These are phyloP conservation scores for Cercophora newfieldiana DNA, from an alignment of 495 filamentous ascomycete genomes.

Conservation along the genomic window DNA sequence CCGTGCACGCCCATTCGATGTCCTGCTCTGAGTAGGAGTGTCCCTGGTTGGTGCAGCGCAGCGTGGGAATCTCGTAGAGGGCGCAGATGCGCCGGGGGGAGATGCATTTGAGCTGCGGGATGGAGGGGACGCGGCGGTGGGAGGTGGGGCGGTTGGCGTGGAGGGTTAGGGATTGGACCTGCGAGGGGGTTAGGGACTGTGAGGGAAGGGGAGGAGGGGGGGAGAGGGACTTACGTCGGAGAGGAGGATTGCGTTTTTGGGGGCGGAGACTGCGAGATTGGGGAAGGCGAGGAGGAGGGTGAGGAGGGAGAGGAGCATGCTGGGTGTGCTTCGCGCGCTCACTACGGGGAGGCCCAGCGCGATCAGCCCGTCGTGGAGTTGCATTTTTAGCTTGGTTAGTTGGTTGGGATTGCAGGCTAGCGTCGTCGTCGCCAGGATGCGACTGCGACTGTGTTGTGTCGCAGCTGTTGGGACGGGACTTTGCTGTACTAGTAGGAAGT, in stretches of 20 bases:
- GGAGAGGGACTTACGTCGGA: slow-evolving; percentile 13
- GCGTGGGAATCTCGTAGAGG: slow-evolving; percentile 70
- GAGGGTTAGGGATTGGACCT: slow-evolving; percentile 76
- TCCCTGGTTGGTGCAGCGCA: slow-evolving; percentile 88
- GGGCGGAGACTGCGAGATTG: slow-evolving; percentile 14
- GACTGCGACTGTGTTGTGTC: too few relatives aligned
- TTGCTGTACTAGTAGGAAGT: too few relatives aligned
- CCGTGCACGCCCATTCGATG: slow-evolving; percentile 87
- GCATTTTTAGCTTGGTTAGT: too few relatives aligned
- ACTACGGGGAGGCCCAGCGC: too few relatives aligned
- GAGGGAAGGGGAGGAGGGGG: slow-evolving; percentile 10
- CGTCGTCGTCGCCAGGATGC: too few relatives aligned
- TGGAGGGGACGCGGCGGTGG: slow-evolving; percentile 71
- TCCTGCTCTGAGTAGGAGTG: slow-evolving; percentile 66
- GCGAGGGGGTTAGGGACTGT: slow-evolving; percentile 31
- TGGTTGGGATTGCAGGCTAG: too few relatives aligned
- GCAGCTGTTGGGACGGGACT: too few relatives aligned
- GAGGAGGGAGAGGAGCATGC: slow-evolving; percentile 6
- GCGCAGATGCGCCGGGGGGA: slow-evolving; percentile 61
- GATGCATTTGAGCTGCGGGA: slow-evolving; percentile 81
- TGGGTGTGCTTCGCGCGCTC: slow-evolving; percentile 1
- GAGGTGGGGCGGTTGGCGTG: slow-evolving; percentile 60
- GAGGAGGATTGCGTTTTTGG: slow-evolving; percentile 33
- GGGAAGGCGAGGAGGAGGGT: neutral
- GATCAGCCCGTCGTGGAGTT: too few relatives aligned